Evolutionary conservation across 352 stramenopile genomes (phyloP).

Genomic region (Phytophthora pisi): DNA sequence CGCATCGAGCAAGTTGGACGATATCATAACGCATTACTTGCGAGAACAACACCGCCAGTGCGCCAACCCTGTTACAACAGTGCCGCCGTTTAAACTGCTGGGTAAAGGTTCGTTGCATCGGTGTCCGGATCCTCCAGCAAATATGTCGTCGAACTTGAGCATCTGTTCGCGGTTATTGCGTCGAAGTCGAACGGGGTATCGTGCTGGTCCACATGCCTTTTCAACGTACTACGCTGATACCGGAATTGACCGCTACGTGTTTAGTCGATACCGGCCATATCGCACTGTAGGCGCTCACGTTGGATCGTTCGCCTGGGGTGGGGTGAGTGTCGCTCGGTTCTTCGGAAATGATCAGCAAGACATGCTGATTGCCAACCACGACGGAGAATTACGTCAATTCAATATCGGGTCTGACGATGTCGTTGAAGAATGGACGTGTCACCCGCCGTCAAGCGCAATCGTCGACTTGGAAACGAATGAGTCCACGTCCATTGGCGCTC

Average conservation of each 20-base stretch:
- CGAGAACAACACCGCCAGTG: constrained; percentile 90
- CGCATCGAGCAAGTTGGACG: constrained; percentile 64
- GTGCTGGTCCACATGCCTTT: constrained; percentile 45
- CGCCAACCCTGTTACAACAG: constrained; percentile 83
- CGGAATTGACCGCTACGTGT: constrained; percentile 80
- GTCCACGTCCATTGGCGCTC: constrained; percentile 49
- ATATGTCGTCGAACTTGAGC: constrained; percentile 55
- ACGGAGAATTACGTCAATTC: constrained; percentile 64
- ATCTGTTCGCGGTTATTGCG: constrained; percentile 70
- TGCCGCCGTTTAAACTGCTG: constrained; percentile 85
- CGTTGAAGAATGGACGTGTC: constrained; percentile 78
- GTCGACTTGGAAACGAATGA: constrained; percentile 78
- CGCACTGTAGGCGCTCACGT: constrained; percentile 60
- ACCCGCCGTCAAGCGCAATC: constrained; percentile 72
- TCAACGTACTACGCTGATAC: constrained; percentile 63
- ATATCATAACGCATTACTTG: constrained; percentile 88
- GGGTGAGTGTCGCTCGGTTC: constrained; percentile 67
- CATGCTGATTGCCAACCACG: constrained; percentile 77
- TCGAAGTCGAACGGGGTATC: constrained; percentile 57
- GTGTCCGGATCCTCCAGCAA: constrained; percentile 70
- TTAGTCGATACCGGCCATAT: constrained; percentile 76
- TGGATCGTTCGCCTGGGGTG: constrained; percentile 58
- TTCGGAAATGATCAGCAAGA: constrained; percentile 67
- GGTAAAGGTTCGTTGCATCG: constrained; percentile 60
- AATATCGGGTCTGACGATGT: constrained; percentile 70